Percentiles rank a stretch among this genome's conserved stretches.
Conservation (phyloP, 306 rosid species). For the Hylodesmum podocarpum region DNA sequence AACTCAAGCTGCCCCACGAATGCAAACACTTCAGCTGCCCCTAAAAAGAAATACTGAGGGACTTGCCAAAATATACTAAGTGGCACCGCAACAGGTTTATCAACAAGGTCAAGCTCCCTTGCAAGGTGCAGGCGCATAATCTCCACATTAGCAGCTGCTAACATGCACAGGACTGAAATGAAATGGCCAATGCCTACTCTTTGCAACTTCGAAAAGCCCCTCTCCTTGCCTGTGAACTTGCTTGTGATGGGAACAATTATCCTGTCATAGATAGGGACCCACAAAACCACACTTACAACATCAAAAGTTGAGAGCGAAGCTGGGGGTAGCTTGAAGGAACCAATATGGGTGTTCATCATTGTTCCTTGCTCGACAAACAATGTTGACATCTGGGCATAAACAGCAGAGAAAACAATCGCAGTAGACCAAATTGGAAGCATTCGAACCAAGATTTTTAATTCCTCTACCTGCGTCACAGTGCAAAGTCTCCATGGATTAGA, state of each 20-base stretch:
- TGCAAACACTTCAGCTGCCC: slow-evolving; percentile 77
- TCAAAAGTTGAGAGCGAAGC: slow-evolving; percentile 85
- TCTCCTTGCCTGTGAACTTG: slow-evolving; percentile 67
- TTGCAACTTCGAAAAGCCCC: slow-evolving; percentile 74
- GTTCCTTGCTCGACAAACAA: slow-evolving; percentile 91
- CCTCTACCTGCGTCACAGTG: slow-evolving; percentile 92
- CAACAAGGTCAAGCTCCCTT: slow-evolving; percentile 58
- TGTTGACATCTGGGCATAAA: slow-evolving; percentile 92
- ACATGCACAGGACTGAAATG: slow-evolving; percentile 74
- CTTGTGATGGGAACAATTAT: slow-evolving; percentile 72
- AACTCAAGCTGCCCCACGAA: slow-evolving; percentile 85
- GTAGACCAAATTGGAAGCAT: slow-evolving; percentile 91
- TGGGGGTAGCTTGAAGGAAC: slow-evolving; percentile 76
- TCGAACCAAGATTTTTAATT: slow-evolving; percentile 78
- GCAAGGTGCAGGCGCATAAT: slow-evolving; percentile 63
- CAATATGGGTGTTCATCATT: slow-evolving; percentile 71
- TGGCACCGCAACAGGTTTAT: slow-evolving; percentile 65
- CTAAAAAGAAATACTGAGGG: slow-evolving; percentile 83
- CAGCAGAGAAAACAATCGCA: slow-evolving; percentile 77
- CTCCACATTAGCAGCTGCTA: slow-evolving; percentile 81
- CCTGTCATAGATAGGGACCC: slow-evolving; percentile 85
- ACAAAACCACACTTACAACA: slow-evolving; percentile 66
- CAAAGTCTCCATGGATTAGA: slow-evolving; percentile 85
- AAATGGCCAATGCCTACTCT: slow-evolving; percentile 82
- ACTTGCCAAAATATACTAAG: slow-evolving; percentile 74